Base-by-base conservation (phyloP, 1,284 basidiomycete genomes). In the Rhodotorula mucilaginosa region DNA sequence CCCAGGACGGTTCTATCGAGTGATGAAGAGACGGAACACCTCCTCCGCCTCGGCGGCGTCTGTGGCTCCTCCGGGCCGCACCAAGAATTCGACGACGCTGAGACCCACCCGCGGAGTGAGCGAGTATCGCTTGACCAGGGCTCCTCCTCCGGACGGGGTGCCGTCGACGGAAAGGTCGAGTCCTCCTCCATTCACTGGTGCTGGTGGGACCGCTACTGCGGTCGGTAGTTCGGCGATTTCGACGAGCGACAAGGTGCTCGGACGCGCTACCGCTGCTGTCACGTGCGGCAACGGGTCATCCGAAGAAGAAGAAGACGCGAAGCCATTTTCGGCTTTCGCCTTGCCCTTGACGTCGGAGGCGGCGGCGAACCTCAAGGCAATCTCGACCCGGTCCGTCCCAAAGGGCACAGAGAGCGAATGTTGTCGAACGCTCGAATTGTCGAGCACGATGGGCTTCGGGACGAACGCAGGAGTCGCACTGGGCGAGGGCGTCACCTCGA, bases 11-110 rank as follows among this genome's bases (percentile, higher is more conserved):
- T 19, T 19, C 39, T 29, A 61, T 54, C 61, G 61, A 12, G 60
- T 70, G 26, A 70, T 31, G 48, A 70, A 70, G 2, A 58, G 46
- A 23, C 69, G 47, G 34, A 64, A 70, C 21, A 70, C 62, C 61
- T 70, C 69, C 51, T 57, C 58, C 18, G 34, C 5, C 10, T 15
- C 29, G 4, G 61, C 68, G 6, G 48, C 56, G n/a, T n/a, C 54
- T 29, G 21, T 31, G 54, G 44, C 64, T 8, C 19, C 61, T 15
- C 29, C 49, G 39, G 65, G 64, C 12, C 57, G 29, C 26, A 64
- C 65, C 12, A 64, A 8, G 19, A 66, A 63, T 48, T 70, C 69
- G 31, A 70, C 61, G n/a, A 70, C 61, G 34, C 31, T 70, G 48
- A 70, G 59, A 13, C 69, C 69, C 19, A 44, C 16, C 13, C 56